Evolutionary conservation across 495 filamentous ascomycete genomes (phyloP), one percentile per base, ranked within the genome.

Genomic region (Jackrogersella minutella): DNA sequence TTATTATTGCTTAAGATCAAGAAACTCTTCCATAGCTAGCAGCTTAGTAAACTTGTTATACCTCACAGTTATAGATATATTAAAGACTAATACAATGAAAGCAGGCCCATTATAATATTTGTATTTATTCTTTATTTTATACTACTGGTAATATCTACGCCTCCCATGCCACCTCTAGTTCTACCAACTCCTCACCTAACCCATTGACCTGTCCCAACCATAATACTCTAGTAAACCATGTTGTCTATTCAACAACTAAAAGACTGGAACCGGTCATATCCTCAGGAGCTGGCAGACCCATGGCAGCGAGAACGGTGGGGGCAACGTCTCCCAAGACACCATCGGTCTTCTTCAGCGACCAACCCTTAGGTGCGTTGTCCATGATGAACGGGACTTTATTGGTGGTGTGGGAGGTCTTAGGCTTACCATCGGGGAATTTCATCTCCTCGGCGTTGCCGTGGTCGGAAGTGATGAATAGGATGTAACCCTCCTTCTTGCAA

Each of bases 371-470:
- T 46, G 95, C 93, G 73, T 98, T 99, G 74, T 92, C 93, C 93
- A 99, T 95, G 72, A 98, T 85, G 80, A 99, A 97, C 9, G 95
- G 95, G 50, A 99, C 95, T 77, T 91, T 92, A 84, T 99, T 99
- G 52, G 89, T 93, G 21, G 95, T 99, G 83, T 99, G 95, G 44
- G 92, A 93, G 11, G 95, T 99, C 87, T 99, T 99, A 43, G 95
- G 95, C 73, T 91, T 94, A 73, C 92, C 91, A 73, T 96, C 90
- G 69, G 92, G 87, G 77, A 91, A 97, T 79, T 97, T 86, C 95
- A 99, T 99, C 84, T 99, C 95, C 83, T 99, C 95, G 52, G 95
- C 95, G 72, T 99, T 99, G 56, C 95, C 95, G 75, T 99, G 95
- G 79, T 99, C 95, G 2, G 93, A 82, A 8, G 95, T 99, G 73